Base-by-base conservation (phyloP, 768 basidiomycete species). In the Naematelia aurantialba region DNA sequence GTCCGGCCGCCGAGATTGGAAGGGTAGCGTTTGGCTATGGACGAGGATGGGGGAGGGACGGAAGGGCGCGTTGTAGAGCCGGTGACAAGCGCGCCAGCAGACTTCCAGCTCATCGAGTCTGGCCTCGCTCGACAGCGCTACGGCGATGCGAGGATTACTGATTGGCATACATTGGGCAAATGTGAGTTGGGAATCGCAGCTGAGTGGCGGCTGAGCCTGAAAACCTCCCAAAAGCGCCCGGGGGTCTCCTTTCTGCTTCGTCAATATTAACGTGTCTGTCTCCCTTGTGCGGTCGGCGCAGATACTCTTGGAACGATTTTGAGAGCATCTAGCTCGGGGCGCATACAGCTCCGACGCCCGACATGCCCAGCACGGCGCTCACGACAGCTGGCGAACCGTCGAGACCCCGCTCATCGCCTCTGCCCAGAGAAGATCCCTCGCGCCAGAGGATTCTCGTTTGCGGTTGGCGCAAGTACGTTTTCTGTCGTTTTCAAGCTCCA, bases 391-490 rank as follows among this genome's bases (percentile, higher is more conserved):
- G 69, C 3, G 70, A 69, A 51, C 57, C 70, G 27, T 72, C 70
- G 1, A 62, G 47, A 55, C 58, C 69, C 11, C 58, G 65, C 14
- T 19, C 46, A 44, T 45, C 51, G 21, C 19, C 52, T 13, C 1
- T 29, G 11, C 25, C 50, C 3, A 59, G 30, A 25, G 66, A 66
- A 30, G 65, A 68, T 48, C 25, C 61, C 5, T 30, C 45, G 25
- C 52, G 70, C 26, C 55, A 64, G 31, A 74, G 71, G 59, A 72
- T 76, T 30, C 58, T 76, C n/a, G 70, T 76, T 3, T 45, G 72
- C 10, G 75, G 75, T 11, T 70, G 69, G 52, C 61, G 70, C 42
- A 76, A 76, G 75, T 74, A 42, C 55, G 73, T 61, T 25, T n/a
- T 4, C 17, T 44, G 29, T 51, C 24, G 12, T n/a, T 44, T 34